Evolutionary conservation across 257 asterid genomes (phyloP).

Genomic region (Mentha longifolia): DNA sequence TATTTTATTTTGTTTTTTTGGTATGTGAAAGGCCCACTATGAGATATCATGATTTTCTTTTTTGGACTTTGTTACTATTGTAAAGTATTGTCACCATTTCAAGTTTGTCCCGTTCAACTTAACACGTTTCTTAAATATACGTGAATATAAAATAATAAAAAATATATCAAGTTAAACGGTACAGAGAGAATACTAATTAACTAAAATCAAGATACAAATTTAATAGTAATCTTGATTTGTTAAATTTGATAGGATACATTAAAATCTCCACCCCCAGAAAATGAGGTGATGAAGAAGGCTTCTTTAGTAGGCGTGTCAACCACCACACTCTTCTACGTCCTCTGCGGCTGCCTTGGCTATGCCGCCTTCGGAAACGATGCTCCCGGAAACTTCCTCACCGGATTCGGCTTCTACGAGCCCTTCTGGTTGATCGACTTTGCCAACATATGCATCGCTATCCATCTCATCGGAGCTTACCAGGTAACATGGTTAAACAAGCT

Average conservation of each 20-base stretch:
- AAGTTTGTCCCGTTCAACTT: no score
- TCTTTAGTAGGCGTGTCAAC: constrained; percentile 46
- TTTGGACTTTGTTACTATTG: not conserved
- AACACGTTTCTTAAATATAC: no score
- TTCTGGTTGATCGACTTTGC: constrained; percentile 67
- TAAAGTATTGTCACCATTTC: not conserved
- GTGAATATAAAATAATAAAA: no score
- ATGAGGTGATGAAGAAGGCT: constrained; percentile 62
- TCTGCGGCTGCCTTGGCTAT: constrained; percentile 56
- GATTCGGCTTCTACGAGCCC: constrained; percentile 69
- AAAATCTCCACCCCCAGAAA: constrained; percentile 54
- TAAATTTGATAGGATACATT: constrained; percentile 49
- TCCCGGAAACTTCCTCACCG: constrained; percentile 68
- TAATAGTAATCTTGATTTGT: no score
- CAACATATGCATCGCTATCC: constrained; percentile 62
- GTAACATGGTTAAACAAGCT: constrained; percentile 19
- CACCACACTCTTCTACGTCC: constrained; percentile 56
- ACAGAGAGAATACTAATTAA: no score
- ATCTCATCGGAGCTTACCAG: constrained; percentile 70
- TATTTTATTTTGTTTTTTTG: not conserved
- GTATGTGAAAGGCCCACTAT: not conserved
- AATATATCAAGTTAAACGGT: no score
- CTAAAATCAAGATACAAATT: not conserved
- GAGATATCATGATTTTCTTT: constrained; percentile 17
- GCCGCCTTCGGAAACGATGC: constrained; percentile 66